Evolutionary conservation across 2,329 filamentous ascomycete genomes (phyloP).

Genomic region (Aspergillus proliferans): DNA sequence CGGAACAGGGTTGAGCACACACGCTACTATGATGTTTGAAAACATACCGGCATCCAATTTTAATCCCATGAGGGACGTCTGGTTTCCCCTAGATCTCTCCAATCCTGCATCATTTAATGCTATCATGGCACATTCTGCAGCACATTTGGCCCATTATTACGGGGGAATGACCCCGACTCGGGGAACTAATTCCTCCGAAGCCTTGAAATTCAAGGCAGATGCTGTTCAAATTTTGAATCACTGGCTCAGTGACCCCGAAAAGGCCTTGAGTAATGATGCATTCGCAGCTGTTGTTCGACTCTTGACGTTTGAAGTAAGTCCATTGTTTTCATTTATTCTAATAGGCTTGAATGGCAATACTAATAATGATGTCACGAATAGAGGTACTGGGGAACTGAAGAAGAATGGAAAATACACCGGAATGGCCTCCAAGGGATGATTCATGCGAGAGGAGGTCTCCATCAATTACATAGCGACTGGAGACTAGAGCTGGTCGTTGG

Average conservation of each 20-base stretch:
- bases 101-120: slow-evolving; percentile 38
- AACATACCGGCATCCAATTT: slow-evolving; percentile 20
- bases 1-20: slow-evolving; percentile 21
- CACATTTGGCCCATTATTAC: slow-evolving; percentile 32
- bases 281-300: slow-evolving; percentile 28
- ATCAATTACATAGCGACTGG: slow-evolving; percentile 24
- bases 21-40: slow-evolving; percentile 31
- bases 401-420: slow-evolving; percentile 29
- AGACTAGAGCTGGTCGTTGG: slow-evolving; percentile 21
- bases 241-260: slow-evolving; percentile 27
- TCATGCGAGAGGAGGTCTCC: slow-evolving; percentile 26
- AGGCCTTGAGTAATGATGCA: slow-evolving; percentile 28
- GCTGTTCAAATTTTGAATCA: slow-evolving; percentile 29
- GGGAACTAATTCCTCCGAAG: slow-evolving; percentile 16
- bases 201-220: slow-evolving; percentile 28
- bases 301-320: slow-evolving; percentile 28
- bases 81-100: slow-evolving; percentile 36
- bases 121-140: slow-evolving; percentile 38
- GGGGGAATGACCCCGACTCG: slow-evolving; percentile 18
- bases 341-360: neutral
- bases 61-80: slow-evolving; percentile 37
- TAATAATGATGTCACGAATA: neutral
- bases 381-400: slow-evolving; percentile 30
- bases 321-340: neutral
- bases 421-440: slow-evolving; percentile 27